Percentiles rank a stretch among this genome's conserved stretches.
Evolutionary conservation across 495 filamentous ascomycete species (phyloP).

Genomic region (Hypoxylon lienhwacheense): DNA sequence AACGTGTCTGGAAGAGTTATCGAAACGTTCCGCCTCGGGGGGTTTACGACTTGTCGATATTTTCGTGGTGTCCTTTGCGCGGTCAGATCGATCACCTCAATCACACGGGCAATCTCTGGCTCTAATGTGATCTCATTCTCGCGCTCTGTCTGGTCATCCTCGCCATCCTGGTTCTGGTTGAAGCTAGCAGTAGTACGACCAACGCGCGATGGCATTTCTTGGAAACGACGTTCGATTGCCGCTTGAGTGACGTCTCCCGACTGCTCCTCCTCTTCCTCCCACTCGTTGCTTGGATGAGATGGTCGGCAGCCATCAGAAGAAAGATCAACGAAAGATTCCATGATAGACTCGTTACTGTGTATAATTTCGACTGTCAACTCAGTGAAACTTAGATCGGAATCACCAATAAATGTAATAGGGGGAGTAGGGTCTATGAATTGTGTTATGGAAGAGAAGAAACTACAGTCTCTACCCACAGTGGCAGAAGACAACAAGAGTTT

Average conservation of each 20-base stretch:
- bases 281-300: background rate
- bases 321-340: background rate
- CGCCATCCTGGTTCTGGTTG: slow-evolving; percentile 4
- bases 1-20: background rate
- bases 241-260: slow-evolving; percentile 6
- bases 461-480: no score
- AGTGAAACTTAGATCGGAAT: no score
- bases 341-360: background rate
- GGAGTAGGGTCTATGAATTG: no score
- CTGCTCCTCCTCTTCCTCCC: slow-evolving; percentile 19
- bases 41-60: background rate
- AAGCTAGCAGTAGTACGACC: slow-evolving; percentile 5
- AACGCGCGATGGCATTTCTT: slow-evolving; percentile 3
- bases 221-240: slow-evolving; percentile 21
- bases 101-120: slow-evolving; percentile 24
- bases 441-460: no score
- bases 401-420: no score
- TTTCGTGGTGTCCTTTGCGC: background rate
- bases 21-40: slow-evolving; percentile 16
- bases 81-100: slow-evolving; percentile 29
- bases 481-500: no score
- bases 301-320: background rate
- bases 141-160: slow-evolving; percentile 5
- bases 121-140: slow-evolving; percentile 8
- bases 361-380: no score